Evolutionary conservation across 441 rosid species (phyloP).

Genomic region (Gossypium lobatum): DNA sequence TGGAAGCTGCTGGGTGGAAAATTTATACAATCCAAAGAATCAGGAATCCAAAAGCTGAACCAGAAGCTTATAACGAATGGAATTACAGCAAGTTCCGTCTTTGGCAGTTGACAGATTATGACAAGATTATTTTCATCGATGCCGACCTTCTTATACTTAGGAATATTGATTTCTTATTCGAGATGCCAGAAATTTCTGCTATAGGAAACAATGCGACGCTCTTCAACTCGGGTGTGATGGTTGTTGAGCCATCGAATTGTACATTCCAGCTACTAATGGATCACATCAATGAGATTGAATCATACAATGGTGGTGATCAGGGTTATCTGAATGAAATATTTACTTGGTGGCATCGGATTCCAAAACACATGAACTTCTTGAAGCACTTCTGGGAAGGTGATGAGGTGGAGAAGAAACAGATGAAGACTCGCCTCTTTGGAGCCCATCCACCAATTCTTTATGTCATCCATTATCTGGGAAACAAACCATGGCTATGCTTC

Average conservation of each 20-base stretch:
- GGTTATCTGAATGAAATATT: conserved; percentile 81
- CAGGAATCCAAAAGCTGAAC: conserved; percentile 71
- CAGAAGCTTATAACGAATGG: conserved; percentile 78
- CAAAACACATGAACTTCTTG: conserved; percentile 85
- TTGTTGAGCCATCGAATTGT: conserved; percentile 72
- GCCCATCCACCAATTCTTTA: conserved; percentile 73
- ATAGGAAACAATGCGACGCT: conserved; percentile 67
- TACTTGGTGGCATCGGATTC: conserved; percentile 97
- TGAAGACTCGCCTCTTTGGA: conserved; percentile 61
- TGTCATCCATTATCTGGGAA: conserved; percentile 75
- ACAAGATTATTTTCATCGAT: conserved; percentile 82
- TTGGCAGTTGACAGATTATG: conserved; percentile 78
- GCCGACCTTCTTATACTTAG: conserved; percentile 81
- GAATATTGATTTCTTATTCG: conserved; percentile 79
- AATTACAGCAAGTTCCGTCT: conserved; percentile 91
- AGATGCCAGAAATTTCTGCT: conserved; percentile 85
- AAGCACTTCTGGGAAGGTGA: conserved; percentile 96
- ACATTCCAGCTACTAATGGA: conserved; percentile 84
- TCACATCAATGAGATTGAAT: conserved; percentile 67
- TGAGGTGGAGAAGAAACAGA: conserved; percentile 52
- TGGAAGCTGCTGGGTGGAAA: conserved; percentile 87
- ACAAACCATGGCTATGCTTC: conserved; percentile 85
- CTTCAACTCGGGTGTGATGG: conserved; percentile 87
- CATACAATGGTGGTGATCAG: conserved; percentile 91
- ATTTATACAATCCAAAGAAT: conserved; percentile 65